These are phyloP conservation scores for Stylosanthes scabra DNA, from an alignment of 331 rosid species.

Conservation along the genomic window DNA sequence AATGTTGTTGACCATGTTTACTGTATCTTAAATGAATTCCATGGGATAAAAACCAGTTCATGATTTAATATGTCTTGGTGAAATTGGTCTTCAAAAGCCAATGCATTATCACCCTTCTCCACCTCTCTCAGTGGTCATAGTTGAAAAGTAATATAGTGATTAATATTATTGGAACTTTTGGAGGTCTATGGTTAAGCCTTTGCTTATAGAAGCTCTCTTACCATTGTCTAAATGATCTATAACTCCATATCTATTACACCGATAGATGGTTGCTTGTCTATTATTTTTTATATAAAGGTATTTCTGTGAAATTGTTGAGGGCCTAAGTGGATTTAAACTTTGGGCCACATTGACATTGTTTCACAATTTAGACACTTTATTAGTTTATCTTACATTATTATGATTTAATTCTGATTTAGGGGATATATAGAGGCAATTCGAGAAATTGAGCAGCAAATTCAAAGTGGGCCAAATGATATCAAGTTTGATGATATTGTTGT, in stretches of 20 bases:
- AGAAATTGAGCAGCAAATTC: too few species aligned
- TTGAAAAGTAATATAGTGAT: neutral
- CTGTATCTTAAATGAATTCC: neutral
- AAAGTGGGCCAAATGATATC: too few species aligned
- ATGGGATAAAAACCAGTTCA: neutral
- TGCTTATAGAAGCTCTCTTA: slow-evolving; percentile 14
- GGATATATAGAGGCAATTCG: too few species aligned
- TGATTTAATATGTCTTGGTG: neutral
- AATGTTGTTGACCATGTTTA: neutral
- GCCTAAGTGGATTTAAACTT: too few species aligned
- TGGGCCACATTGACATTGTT: too few species aligned
- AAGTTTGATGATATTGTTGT: too few species aligned
- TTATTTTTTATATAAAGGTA: neutral
- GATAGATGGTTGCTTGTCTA: neutral
- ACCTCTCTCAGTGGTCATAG: too few species aligned
- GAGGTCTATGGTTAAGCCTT: slow-evolving; percentile 12
- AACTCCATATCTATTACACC: neutral
- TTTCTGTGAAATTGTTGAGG: too few species aligned
- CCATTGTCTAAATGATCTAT: slow-evolving; percentile 12
- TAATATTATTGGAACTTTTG: neutral
- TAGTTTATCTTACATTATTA: too few species aligned
- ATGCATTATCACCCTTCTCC: neutral
- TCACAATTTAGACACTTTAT: too few species aligned
- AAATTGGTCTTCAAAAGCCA: neutral
- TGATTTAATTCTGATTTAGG: too few species aligned